These are phyloP conservation scores for Juncus effusus DNA, from an alignment of 176 grass and related monocot species.

Conservation along the genomic window DNA sequence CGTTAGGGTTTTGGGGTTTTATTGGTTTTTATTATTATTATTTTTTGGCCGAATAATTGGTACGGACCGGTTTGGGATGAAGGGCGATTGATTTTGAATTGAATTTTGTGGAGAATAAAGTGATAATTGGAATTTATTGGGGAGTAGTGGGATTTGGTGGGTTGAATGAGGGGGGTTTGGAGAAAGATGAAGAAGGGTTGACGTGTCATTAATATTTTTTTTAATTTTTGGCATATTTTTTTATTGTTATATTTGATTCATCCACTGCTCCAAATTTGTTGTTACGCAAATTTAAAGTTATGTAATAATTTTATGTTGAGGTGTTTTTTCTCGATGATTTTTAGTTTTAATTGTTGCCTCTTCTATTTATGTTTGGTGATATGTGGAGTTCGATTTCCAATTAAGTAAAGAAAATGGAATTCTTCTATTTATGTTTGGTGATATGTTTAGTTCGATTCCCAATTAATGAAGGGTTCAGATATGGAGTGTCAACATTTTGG, in stretches of 20 bases:
- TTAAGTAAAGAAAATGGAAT: too few species aligned
- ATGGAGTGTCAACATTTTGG: too few species aligned
- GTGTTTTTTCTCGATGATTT: too few species aligned
- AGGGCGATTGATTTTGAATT: not conserved
- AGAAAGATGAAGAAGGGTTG: not conserved
- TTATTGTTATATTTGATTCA: conserved; percentile 10
- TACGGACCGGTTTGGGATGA: not conserved
- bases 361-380: too few species aligned
- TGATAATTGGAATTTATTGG: not conserved
- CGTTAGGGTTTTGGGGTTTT: conserved; percentile 17
- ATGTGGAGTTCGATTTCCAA: too few species aligned
- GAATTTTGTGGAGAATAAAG: not conserved
- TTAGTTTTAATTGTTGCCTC: too few species aligned
- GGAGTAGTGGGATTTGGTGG: conserved; percentile 9
- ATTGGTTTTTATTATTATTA: conserved; percentile 1
- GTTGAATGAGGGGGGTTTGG: not conserved
- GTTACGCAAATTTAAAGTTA: not conserved
- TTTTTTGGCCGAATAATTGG: conserved; percentile 15
- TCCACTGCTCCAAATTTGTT: conserved; percentile 5
- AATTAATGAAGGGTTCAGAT: too few species aligned
- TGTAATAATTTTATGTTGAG: too few species aligned
- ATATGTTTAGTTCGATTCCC: too few species aligned
- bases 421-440: too few species aligned
- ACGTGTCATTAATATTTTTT: not conserved
- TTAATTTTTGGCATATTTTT: not conserved